These are phyloP conservation scores for Gremmenia infestans DNA, from an alignment of 2,329 filamentous ascomycete genomes.

Conservation along the genomic window DNA sequence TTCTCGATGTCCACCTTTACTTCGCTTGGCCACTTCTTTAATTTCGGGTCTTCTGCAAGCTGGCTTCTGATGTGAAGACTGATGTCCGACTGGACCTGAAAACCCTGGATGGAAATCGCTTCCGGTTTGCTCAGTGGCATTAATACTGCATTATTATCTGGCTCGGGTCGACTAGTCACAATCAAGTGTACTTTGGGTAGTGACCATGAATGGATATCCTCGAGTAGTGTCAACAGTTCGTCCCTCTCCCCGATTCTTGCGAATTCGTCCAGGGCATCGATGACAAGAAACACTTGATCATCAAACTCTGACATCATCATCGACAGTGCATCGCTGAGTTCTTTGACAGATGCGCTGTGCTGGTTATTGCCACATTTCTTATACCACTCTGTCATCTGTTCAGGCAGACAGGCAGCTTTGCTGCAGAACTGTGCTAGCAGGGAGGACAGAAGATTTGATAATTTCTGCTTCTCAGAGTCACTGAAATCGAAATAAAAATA, in stretches of 20 bases:
- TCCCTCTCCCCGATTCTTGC: constrained; percentile 3
- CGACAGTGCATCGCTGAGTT: constrained; percentile 20
- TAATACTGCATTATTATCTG: constrained; percentile 21
- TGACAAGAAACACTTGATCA: constrained; percentile 21
- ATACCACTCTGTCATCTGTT: constrained; percentile 25
- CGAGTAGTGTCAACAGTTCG: constrained; percentile 4
- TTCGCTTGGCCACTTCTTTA: constrained; percentile 24
- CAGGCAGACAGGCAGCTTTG: constrained; percentile 12
- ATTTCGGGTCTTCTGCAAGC: constrained; percentile 15
- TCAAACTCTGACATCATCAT: constrained; percentile 26
- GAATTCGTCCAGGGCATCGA: constrained; percentile 32
- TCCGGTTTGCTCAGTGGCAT: constrained; percentile 13
- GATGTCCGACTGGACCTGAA: constrained; percentile 27
- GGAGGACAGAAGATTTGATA: constrained; percentile 34
- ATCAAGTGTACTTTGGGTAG: constrained; percentile 7
- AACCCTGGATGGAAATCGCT: constrained; percentile 19
- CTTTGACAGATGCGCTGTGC: constrained; percentile 22
- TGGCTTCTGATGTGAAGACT: constrained; percentile 20
- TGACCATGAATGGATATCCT: not conserved
- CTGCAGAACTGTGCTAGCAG: constrained; percentile 33
- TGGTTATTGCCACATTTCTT: constrained; percentile 22
- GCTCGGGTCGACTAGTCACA: constrained; percentile 24
- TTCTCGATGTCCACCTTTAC: constrained; percentile 25
- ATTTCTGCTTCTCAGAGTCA: constrained; percentile 32
- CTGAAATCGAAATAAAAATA: constrained; percentile 40